Percentiles rank a stretch among this genome's conserved stretches.
Conservation (phyloP, 31 red algal species). For the Asparagopsis taxiformis region DNA sequence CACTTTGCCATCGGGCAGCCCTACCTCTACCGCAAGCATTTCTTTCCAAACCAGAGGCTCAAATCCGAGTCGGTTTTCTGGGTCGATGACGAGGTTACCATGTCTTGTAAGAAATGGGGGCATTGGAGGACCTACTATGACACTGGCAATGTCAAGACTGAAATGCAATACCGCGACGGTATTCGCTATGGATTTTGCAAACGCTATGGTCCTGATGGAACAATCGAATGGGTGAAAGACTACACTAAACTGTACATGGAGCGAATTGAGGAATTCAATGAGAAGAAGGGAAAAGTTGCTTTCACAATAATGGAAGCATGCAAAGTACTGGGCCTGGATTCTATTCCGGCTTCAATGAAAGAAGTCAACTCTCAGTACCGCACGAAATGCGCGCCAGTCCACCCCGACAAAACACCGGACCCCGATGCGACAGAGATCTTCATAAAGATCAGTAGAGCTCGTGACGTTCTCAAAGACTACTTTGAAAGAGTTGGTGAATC, state of each 20-base stretch:
- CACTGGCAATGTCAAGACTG: constrained; percentile 75
- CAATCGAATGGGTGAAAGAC: constrained; percentile 96
- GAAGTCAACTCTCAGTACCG: constrained; percentile 95
- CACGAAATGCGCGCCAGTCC: constrained; percentile 83
- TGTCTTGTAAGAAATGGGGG: constrained; percentile 81
- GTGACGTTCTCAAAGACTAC: constrained; percentile 84
- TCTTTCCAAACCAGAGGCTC: constrained; percentile 87
- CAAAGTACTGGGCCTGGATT: constrained; percentile 59
- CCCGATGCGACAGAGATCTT: constrained; percentile 88
- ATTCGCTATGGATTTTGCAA: constrained; percentile 94
- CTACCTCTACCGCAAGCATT: constrained; percentile 98
- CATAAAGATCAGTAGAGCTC: constrained; percentile 81
- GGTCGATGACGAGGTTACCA: constrained; percentile 93
- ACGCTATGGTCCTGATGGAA: constrained; percentile 89
- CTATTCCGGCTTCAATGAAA: constrained; percentile 71
- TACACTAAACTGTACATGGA: constrained; percentile 91
- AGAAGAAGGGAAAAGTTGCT: constrained; percentile 76
- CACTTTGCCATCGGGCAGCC: constrained; percentile 95
- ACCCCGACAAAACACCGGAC: constrained; percentile 90
- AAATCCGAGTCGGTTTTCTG: constrained; percentile 95
- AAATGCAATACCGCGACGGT: constrained; percentile 92
- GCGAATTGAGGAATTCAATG: constrained; percentile 86
- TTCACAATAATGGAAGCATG: constrained; percentile 80
- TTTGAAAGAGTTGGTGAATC: constrained; percentile 54
- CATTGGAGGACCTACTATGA: constrained; percentile 97